A percentile compares a stretch with the other conserved stretches of the same genome.
These are phyloP conservation scores for Cryptococcus sp. DNA, from an alignment of 1,284 basidiomycete species.

Conservation along the genomic window DNA sequence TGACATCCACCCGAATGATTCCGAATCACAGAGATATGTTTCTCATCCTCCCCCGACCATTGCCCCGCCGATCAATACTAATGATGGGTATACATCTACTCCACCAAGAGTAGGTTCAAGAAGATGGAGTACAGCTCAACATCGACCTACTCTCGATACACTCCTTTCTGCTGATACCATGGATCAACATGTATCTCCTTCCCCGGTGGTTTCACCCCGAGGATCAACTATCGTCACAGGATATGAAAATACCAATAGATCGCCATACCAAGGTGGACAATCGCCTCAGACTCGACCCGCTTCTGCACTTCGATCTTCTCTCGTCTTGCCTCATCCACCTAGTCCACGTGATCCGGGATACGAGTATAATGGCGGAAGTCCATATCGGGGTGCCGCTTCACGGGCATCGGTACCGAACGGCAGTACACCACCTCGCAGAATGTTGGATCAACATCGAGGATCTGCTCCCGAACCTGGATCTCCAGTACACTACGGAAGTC, in stretches of 20 bases:
- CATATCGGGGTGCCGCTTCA: background rate
- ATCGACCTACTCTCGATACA: conserved; percentile 17
- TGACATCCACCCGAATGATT: background rate
- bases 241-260: background rate
- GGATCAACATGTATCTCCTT: background rate
- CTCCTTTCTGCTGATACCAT: conserved; percentile 10
- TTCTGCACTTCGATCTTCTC: conserved; percentile 11
- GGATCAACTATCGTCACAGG: background rate
- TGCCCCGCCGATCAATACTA: background rate
- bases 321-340: conserved; percentile 4
- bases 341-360: background rate
- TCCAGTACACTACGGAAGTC: background rate
- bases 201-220: conserved; percentile 9
- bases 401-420: conserved; percentile 2
- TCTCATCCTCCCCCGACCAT: background rate
- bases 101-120: conserved; percentile 10
- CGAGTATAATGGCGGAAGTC: background rate
- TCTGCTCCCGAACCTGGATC: conserved; percentile 7
- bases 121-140: conserved; percentile 8
- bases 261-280: background rate
- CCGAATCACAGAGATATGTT: background rate
- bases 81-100: conserved; percentile 17
- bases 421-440: conserved; percentile 8
- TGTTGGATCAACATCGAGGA: conserved; percentile 12
- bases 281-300: conserved; percentile 8